Evolutionary conservation across 2,329 filamentous ascomycete genomes (phyloP), one percentile per base, ranked within the genome.

Genomic region (Byssoonygena ceratinophila): DNA sequence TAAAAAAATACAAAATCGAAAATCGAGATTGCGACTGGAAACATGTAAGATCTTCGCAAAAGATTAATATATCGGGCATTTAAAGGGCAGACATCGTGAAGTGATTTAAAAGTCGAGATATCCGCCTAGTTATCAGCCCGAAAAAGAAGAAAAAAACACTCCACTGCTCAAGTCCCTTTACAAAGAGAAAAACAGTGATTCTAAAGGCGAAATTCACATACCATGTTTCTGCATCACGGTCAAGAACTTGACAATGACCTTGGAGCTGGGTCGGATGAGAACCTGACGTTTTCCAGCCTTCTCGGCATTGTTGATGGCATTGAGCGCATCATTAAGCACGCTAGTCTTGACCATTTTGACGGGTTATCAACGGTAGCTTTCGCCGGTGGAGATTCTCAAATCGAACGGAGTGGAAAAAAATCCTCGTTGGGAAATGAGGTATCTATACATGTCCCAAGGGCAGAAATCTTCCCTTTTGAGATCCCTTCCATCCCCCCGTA

Each of bases 51-150:
- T 85, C 84, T 81, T 63, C 84, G 84, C 84, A 81, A 73, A 61
- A 68, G n/a, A n/a, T n/a, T 44, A 73, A 92, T 98, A 76, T 98
- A 86, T 94, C 92, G 91, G 88, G 82, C 83, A 94, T 83, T 97
- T 97, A 98, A 97, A 98, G 88, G 90, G 88, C 91, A 88, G 83
- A 84, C 80, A 83, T 85, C 87, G 89, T 96, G 75, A 79, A 74
- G 77, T 64, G 66, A 54, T 59, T 61, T 61, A 72, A 63, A 64
- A 69, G 72, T 80, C 81, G 82, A 84, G 84, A 91, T 84, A 82
- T 82, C 88, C 84, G 85, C 87, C 91, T 95, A 98, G 92, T 97
- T 97, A 97, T 97, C 88, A 96, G 85, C 85, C 90, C 91, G 92
- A 92, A 40, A 22, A 83, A 12, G 14, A 44, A 16, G 8, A 29